Evolutionary conservation across 1,139 yeast species (phyloP).

Genomic region (Candida albicans): DNA sequence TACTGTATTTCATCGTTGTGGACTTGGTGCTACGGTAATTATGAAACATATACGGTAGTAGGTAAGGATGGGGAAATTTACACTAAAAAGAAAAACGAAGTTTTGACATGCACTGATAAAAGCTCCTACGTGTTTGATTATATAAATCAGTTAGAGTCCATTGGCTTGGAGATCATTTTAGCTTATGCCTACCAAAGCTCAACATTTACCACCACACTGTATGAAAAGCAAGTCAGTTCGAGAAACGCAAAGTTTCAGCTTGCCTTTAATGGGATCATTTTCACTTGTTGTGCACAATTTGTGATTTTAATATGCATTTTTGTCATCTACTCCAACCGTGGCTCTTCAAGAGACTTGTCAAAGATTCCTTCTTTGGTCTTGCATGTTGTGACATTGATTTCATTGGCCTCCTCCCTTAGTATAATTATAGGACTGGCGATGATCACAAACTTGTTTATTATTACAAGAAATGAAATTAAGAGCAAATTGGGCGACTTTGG

Average conservation of each 20-base stretch:
- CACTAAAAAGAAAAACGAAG: slow-evolving; percentile 19
- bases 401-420: slow-evolving; percentile 34
- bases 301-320: slow-evolving; percentile 29
- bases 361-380: slow-evolving; percentile 28
- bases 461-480: slow-evolving; percentile 28
- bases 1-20: slow-evolving; percentile 42
- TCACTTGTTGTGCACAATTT: slow-evolving; percentile 25
- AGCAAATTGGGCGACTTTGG: slow-evolving; percentile 46
- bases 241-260: slow-evolving; percentile 17
- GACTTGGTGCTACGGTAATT: slow-evolving; percentile 50
- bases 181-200: slow-evolving; percentile 43
- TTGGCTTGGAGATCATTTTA: slow-evolving; percentile 45
- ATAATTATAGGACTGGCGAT: slow-evolving; percentile 29
- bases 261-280: slow-evolving; percentile 20
- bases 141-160: slow-evolving; percentile 34
- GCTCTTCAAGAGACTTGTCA: slow-evolving; percentile 22
- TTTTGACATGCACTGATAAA: slow-evolving; percentile 21
- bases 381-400: slow-evolving; percentile 31
- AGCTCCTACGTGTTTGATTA: slow-evolving; percentile 44
- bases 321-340: slow-evolving; percentile 35
- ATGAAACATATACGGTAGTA: slow-evolving; percentile 23
- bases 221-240: slow-evolving; percentile 18
- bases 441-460: slow-evolving; percentile 25
- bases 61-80: slow-evolving; percentile 9
- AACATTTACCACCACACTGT: slow-evolving; percentile 16